A percentile compares a stretch with the other conserved stretches of the same genome.
These are phyloP conservation scores for Pseudopyricularia cyperi DNA, from an alignment of 2,329 filamentous ascomycete species.

Conservation along the genomic window DNA sequence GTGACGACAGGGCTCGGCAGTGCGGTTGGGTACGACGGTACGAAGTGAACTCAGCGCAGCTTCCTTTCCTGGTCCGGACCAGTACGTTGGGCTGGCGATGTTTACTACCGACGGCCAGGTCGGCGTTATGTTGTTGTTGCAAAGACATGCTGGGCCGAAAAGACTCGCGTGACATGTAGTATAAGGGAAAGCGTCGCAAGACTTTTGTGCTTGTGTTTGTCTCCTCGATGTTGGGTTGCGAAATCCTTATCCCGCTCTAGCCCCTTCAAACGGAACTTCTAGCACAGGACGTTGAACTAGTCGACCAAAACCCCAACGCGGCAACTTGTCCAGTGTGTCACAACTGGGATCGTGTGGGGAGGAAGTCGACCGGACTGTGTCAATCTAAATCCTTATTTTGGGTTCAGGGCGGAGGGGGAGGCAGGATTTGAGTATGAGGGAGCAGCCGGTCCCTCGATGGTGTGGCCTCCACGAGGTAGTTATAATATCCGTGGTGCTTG, in stretches of 20 bases:
- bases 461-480: background rate
- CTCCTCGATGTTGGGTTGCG: background rate
- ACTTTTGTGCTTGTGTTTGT: background rate
- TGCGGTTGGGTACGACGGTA: background rate
- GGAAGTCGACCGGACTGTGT: background rate
- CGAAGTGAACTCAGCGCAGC: background rate
- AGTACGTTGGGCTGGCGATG: background rate
- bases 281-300: background rate
- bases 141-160: background rate
- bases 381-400: background rate
- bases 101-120: background rate
- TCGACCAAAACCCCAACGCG: background rate
- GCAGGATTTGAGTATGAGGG: background rate
- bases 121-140: background rate
- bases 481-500: background rate
- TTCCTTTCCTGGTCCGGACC: background rate
- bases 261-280: background rate
- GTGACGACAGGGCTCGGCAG: background rate
- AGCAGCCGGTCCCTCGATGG: background rate
- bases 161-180: background rate
- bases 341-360: background rate
- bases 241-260: background rate
- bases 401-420: background rate
- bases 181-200: background rate
- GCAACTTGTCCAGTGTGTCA: background rate